Base-by-base conservation (phyloP, 768 basidiomycete species). In the Lyophyllum semitale region DNA sequence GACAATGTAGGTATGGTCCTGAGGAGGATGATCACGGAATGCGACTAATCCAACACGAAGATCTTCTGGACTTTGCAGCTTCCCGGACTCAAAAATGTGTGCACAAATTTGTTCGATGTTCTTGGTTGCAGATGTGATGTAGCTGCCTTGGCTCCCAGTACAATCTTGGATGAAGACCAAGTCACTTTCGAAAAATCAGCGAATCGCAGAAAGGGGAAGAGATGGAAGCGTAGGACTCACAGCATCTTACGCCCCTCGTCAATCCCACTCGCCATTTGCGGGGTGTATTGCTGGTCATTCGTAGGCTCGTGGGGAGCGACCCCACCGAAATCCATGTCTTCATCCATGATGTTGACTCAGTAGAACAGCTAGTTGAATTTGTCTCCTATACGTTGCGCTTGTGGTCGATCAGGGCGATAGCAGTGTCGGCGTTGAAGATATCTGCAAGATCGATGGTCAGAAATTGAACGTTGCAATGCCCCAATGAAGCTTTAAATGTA, bases 21-120 rank as follows among this genome's bases (percentile, higher is more conserved):
- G 95, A 15, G 95, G 95, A 23, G 95, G 95, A 67, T 98, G 93
- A 75, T 98, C 95, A 58, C 96, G 85, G 74, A 95, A 98, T 38
- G 94, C 95, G 60, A 98, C 80, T 47, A 98, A 82, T 55, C 95
- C 97, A 37, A 98, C 86, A 59, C 93, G 85, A 20, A 96, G 83
- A 70, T 97, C 95, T 65, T 96, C 94, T 42, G 77, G 82, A 52
- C 83, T 77, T 67, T 90, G 88, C n/a, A 98, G 83, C 65, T 89
- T 91, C 38, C 95, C 95, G 22, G 93, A 95, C 73, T 95, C 89
- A 73, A 92, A 92, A 60, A 98, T 98, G 73, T 91, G 88, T 44
- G 89, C 89, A 68, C 91, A 95, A 66, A 98, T 98, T 68, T 91
- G 84, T 66, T 95, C 90, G 72, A 98, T 96, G 72, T 98, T 98